A percentile compares a stretch with the other conserved stretches of the same genome.
Evolutionary conservation across 2,329 filamentous ascomycete genomes (phyloP).

Genomic region (Colletotrichum karsti): DNA sequence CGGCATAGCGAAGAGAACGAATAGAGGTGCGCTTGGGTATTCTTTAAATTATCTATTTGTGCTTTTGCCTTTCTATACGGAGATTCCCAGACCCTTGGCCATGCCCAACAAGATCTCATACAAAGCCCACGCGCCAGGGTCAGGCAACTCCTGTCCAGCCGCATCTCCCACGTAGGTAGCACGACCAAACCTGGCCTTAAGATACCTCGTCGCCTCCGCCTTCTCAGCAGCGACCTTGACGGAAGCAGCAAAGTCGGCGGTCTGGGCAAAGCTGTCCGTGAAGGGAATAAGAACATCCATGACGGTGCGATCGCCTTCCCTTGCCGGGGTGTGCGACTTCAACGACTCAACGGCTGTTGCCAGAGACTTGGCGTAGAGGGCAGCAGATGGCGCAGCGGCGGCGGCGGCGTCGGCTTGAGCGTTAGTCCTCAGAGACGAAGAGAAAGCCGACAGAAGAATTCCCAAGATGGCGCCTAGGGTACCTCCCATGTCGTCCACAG

Average conservation of each 20-base stretch:
- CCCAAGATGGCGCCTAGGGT: constrained; percentile 44
- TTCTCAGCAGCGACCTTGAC: constrained; percentile 42
- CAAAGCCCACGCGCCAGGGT: constrained; percentile 41
- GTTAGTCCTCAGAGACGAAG: constrained; percentile 28
- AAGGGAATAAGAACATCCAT: constrained; percentile 35
- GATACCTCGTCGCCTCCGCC: constrained; percentile 36
- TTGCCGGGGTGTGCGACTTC: constrained; percentile 35
- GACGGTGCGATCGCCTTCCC: constrained; percentile 36
- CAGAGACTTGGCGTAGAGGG: constrained; percentile 32
- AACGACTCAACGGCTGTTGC: constrained; percentile 33
- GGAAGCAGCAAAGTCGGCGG: constrained; percentile 42
- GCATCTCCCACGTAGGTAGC: constrained; percentile 39
- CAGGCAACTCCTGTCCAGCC: constrained; percentile 36
- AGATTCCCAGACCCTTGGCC: neutral
- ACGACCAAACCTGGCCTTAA: constrained; percentile 38
- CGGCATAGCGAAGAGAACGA: too few relatives aligned
- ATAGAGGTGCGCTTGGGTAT: too few relatives aligned
- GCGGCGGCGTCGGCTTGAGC: neutral
- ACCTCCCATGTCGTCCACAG: constrained; percentile 47
- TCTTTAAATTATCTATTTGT: neutral
- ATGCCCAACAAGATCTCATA: constrained; percentile 34
- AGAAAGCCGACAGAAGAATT: constrained; percentile 37
- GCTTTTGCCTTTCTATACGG: neutral
- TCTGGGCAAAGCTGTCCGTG: constrained; percentile 28
- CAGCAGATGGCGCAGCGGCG: neutral